phyloP scores from a whole-genome alignment of 192 early-diverging fungal genomes.

The Backusella sp. region DNA sequence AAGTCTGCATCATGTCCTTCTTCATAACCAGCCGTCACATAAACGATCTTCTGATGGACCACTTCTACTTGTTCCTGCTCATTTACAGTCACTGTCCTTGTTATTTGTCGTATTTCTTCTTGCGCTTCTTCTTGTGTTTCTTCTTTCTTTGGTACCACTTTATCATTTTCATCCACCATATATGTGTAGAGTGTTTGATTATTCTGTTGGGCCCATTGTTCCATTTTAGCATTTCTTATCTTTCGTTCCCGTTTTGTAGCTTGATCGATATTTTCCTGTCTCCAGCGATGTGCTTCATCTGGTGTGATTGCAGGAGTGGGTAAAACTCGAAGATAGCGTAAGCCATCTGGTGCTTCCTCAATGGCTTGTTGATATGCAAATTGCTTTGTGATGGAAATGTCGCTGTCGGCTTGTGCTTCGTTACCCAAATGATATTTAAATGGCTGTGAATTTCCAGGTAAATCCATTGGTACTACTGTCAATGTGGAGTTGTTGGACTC shows the following conservation, averaged over 20 bases:
- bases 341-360: background rate
- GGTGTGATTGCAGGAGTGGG: background rate
- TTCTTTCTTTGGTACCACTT: background rate
- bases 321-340: slow-evolving; percentile 9
- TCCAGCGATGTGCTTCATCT: background rate
- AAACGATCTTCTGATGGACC: background rate
- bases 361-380: background rate
- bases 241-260: background rate
- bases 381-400: background rate
- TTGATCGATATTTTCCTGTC: background rate
- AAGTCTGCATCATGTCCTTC: background rate
- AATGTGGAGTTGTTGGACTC: background rate
- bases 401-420: background rate
- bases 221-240: background rate
- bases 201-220: background rate
- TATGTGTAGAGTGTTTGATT: background rate
- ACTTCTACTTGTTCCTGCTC: background rate
- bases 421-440: slow-evolving; percentile 18
- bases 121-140: background rate
- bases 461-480: background rate
- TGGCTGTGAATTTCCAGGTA: background rate
- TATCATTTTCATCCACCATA: background rate
- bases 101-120: background rate
- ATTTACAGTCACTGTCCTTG: background rate
- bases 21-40: background rate